Evolutionary conservation across 129 eudicot genomes (phyloP), one percentile per base, ranked within the genome.

Genomic region (sunflower (Helianthus annuus)): DNA sequence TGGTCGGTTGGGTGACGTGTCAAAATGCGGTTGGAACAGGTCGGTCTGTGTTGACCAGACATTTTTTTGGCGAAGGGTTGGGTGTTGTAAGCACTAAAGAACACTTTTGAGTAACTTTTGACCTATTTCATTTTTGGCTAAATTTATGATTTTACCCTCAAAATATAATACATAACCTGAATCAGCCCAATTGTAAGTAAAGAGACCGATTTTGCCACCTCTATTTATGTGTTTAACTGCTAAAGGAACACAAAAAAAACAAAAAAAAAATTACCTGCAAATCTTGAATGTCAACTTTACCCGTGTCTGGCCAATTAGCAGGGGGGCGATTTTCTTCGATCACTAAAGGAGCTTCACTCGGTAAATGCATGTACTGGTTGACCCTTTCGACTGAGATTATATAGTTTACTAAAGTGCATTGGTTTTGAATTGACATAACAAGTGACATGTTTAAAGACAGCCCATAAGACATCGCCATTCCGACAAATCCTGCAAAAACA

Each of bases 361-460:
- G 87, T 88, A 95, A 72, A 71, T 90, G 85, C 96, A 88, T 90
- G 74, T 95, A 95, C 71, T 95, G 99, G 77, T 88, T 76, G 61
- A 95, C 93, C 83, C 99, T 83, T 76, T 95, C 99, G 3, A 95
- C 94, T n/a, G 97, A 95, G 61, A 95, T 85, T 36, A 90, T 90
- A 66, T 84, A 79, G 79, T 95, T 95, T 17, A 89, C 85, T 48
- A 95, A 68, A 48, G 84, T 84, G 94, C 99, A 90, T 80, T 95
- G 99, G 77, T 87, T 82, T 79, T 86, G 89, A 42, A 95, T 90
- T 60, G 96, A 83, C 76, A 66, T 80, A 75, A 88, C 96, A 77
- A 88, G 81, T 39, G 89, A 83, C 85, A 81, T 79, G 66, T 90
- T 94, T 42, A 94, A 66, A 14, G 97, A 82, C 29, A 94, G 93